Evolutionary conservation across 176 grass and related monocot species (phyloP), one percentile per base, ranked within the genome.

Genomic region (Rhynchospora tenuis): DNA sequence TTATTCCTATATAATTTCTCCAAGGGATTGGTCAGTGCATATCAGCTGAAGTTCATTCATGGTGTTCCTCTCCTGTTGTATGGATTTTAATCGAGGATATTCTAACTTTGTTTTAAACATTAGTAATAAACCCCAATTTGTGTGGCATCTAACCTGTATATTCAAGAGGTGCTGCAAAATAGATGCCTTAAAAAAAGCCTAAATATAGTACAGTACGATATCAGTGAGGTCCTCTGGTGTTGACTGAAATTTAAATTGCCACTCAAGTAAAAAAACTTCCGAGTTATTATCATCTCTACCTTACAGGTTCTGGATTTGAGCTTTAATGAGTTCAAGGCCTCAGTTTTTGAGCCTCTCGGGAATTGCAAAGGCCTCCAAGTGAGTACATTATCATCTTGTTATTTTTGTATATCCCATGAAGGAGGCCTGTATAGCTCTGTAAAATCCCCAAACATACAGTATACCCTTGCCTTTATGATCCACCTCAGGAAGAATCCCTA

Each of bases 221-320:
- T 6, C 48, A 75, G 23, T 52, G 72, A 51, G 72, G 47, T 75
- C 19, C 11, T 1, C 12, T 54, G 22, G 83, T 86, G 15, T 66
- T 80, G 29, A 10, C 60, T 85, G 23, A 83, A 55, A n/a, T 33
- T 81, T 8, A 54, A 47, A 75, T 82, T 60, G 52, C 14, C 12
- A 20, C 70, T 83, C 60, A 51, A 15, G n/a, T 16, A 57, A 4
- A 33, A 65, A 73, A 64, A 31, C 64, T 50, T n/a, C 78, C 5
- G 59, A 19, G 2, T 82, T 68, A n/a, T 60, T 66, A 14, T 9
- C 47, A 55, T 84, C 19, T 72, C 22, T 81, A 29, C 14, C 10
- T 75, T 84, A 23, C 85, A 98, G 95, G 95, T 98, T 88, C 92
- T 98, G 89, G 95, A 98, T 89, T 84, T 98, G 87, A 98, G 95